Evolutionary conservation across 192 early-diverging fungal species (phyloP).

Genomic region (Linnemannia elongata): DNA sequence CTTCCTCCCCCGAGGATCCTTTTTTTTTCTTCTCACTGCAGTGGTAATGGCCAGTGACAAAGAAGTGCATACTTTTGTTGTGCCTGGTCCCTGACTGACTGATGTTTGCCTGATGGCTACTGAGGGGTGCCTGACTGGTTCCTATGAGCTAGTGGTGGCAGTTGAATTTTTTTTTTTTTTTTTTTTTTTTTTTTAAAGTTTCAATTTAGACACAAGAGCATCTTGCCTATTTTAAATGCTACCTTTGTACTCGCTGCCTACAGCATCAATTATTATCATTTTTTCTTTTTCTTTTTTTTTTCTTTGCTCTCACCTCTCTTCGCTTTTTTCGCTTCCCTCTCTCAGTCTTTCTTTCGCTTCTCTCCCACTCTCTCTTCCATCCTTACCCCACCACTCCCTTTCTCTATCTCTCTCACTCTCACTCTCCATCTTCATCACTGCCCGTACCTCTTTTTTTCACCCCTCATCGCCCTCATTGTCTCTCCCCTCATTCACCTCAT

Average conservation of each 20-base stretch:
- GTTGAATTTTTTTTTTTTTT: no score
- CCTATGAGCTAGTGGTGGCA: no score
- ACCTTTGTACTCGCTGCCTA: background rate
- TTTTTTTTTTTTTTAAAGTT: background rate
- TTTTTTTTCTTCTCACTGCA: no score
- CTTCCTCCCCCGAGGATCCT: no score
- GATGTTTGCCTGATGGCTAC: background rate
- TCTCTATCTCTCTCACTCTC: background rate
- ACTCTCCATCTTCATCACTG: background rate
- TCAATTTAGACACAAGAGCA: background rate
- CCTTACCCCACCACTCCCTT: background rate
- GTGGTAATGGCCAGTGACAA: no score
- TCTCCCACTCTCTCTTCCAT: background rate
- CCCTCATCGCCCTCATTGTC: background rate
- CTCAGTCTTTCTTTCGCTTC: background rate
- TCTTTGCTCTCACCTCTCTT: background rate
- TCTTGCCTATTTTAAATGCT: background rate
- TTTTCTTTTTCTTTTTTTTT: constrained; percentile 3
- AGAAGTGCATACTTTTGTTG: background rate
- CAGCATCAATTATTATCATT: background rate
- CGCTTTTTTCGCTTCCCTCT: background rate
- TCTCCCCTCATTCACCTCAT: background rate
- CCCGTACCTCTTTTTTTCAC: background rate
- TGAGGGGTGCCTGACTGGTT: no score
- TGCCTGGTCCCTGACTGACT: constrained; percentile 1